Conservation (phyloP, 441 rosid species). For the Aquilaria agallochum region DNA sequence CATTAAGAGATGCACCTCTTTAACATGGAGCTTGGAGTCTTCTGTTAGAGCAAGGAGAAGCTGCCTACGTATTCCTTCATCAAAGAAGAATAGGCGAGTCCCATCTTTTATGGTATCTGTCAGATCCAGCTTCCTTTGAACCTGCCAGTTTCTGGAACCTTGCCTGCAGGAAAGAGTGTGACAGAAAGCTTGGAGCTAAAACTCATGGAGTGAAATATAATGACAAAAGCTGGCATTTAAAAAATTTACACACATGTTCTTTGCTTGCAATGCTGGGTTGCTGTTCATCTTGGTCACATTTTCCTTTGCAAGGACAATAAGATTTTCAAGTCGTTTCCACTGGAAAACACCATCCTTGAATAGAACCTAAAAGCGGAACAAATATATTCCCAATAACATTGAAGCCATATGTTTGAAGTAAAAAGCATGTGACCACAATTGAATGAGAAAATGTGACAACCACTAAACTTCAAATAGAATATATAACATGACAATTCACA, state of each 20-base stretch:
- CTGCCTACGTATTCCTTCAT: slow-evolving; percentile 85
- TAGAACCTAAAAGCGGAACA: slow-evolving; percentile 50
- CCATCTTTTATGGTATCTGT: slow-evolving; percentile 94
- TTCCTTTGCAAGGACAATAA: slow-evolving; percentile 89
- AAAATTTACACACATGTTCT: slow-evolving; percentile 36
- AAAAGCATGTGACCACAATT: slow-evolving; percentile 2
- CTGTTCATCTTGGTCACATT: slow-evolving; percentile 91
- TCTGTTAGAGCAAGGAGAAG: slow-evolving; percentile 91
- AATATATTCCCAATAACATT: slow-evolving; percentile 10
- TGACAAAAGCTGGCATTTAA: slow-evolving; percentile 8
- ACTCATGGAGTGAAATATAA: slow-evolving; percentile 9
- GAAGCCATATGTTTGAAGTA: slow-evolving; percentile 9
- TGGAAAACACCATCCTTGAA: slow-evolving; percentile 90
- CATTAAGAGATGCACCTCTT: slow-evolving; percentile 55
- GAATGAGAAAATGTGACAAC: background rate
- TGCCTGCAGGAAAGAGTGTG: slow-evolving; percentile 29
- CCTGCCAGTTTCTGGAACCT: slow-evolving; percentile 37
- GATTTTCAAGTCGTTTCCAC: slow-evolving; percentile 94
- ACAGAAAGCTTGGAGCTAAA: slow-evolving; percentile 1
- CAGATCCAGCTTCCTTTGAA: slow-evolving; percentile 59
- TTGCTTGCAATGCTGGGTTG: slow-evolving; percentile 70
- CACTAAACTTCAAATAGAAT: background rate
- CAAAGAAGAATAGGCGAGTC: slow-evolving; percentile 80
- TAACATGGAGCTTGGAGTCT: slow-evolving; percentile 89
- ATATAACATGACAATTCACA: no score